Evolutionary conservation across 768 basidiomycete species (phyloP).

Genomic region (Psilocybe tampanensis): DNA sequence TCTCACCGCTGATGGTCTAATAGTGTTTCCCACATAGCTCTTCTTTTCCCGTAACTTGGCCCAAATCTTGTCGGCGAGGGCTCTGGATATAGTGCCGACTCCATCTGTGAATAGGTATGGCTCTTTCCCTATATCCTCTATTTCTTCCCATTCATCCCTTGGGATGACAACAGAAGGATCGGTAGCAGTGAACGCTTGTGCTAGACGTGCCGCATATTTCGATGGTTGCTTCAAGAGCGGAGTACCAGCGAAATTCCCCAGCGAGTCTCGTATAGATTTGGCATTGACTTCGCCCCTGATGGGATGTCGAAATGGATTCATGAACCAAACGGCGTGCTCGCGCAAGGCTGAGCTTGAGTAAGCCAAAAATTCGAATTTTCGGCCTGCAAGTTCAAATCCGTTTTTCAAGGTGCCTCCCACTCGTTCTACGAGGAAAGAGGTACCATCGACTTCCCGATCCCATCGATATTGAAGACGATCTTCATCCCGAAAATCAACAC

Average conservation of each 20-base stretch:
- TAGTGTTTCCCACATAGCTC: conserved; percentile 30
- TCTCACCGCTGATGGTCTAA: conserved; percentile 65
- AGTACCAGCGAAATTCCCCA: conserved; percentile 68
- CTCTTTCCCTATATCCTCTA: conserved; percentile 53
- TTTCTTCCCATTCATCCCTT: conserved; percentile 60
- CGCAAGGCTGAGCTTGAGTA: conserved; percentile 81
- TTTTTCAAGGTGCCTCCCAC: conserved; percentile 60
- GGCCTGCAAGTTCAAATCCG: conserved; percentile 73
- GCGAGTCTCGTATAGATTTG: conserved; percentile 54
- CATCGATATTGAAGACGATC: conserved; percentile 74
- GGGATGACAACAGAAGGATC: conserved; percentile 66
- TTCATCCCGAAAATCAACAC: conserved; percentile 87
- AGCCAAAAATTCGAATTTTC: conserved; percentile 77
- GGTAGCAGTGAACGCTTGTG: conserved; percentile 85
- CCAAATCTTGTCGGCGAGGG: conserved; percentile 65
- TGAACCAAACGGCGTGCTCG: conserved; percentile 84
- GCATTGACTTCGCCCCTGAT: conserved; percentile 51
- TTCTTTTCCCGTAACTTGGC: conserved; percentile 47
- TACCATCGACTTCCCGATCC: conserved; percentile 66
- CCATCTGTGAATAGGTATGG: conserved; percentile 70
- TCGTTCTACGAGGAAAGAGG: conserved; percentile 54
- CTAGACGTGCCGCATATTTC: conserved; percentile 80
- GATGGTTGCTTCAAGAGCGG: conserved; percentile 60
- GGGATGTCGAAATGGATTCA: conserved; percentile 55
- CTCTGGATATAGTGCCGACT: conserved; percentile 73